Evolutionary conservation across 176 grass and related monocot genomes (phyloP).

Genomic region (Oryza nivara): DNA sequence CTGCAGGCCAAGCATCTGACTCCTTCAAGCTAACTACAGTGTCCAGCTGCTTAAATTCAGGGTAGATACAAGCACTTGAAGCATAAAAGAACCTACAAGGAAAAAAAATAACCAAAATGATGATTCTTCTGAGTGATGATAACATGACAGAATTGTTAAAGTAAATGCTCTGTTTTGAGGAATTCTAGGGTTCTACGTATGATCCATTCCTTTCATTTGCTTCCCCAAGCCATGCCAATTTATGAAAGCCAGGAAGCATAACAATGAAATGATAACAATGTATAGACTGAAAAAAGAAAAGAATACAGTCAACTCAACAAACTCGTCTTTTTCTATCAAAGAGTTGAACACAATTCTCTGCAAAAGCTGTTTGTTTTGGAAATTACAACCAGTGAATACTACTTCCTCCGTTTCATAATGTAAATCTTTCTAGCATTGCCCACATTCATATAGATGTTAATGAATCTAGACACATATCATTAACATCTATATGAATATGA

Average conservation of each 20-base stretch:
- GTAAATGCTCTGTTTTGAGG: neutral
- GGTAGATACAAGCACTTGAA: constrained; percentile 73
- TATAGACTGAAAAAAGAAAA: neutral
- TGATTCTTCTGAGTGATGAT: neutral
- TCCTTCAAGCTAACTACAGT: constrained; percentile 74
- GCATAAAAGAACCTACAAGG: constrained; percentile 66
- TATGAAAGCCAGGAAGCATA: neutral
- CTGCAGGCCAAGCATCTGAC: constrained; percentile 73
- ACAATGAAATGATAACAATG: neutral
- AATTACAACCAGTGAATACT: neutral
- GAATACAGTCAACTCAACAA: neutral
- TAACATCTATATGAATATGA: too few relatives aligned
- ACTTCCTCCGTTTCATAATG: too few relatives aligned
- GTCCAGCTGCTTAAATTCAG: constrained; percentile 81
- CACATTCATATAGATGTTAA: too few relatives aligned
- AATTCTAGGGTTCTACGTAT: neutral
- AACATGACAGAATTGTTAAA: neutral
- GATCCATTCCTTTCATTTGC: constrained; percentile 13
- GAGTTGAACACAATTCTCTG: neutral
- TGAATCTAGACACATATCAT: too few relatives aligned
- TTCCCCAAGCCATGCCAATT: neutral
- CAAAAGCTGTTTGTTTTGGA: constrained; percentile 3
- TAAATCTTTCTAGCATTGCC: too few relatives aligned
- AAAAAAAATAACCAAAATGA: constrained; percentile 2
- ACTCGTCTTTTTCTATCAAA: neutral